These are phyloP conservation scores for Mycena indigotica DNA, from an alignment of 768 basidiomycete genomes.

Conservation along the genomic window DNA sequence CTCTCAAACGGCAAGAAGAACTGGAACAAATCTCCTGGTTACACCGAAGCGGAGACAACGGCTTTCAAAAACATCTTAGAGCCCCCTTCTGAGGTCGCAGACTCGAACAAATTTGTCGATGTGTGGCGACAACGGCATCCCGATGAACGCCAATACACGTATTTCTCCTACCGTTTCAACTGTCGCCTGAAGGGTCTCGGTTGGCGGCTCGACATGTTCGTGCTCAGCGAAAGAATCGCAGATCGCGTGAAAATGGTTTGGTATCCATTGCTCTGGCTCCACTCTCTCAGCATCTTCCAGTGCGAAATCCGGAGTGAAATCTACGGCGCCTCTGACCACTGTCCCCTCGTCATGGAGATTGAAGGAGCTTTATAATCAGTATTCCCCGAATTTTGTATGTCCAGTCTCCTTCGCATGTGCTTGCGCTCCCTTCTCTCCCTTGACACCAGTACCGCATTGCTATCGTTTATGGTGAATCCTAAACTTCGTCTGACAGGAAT, in stretches of 20 bases:
- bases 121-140: constrained; percentile 79
- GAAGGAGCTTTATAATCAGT: constrained; percentile 52
- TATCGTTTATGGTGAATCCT: no score
- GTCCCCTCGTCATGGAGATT: constrained; percentile 79
- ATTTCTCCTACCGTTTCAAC: constrained; percentile 83
- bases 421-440: constrained; percentile 92
- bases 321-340: constrained; percentile 86
- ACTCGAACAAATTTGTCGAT: constrained; percentile 63
- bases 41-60: constrained; percentile 79
- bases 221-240: constrained; percentile 69
- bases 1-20: constrained; percentile 69
- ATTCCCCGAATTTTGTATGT: constrained; percentile 84
- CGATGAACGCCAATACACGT: constrained; percentile 73
- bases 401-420: constrained; percentile 87
- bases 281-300: constrained; percentile 28
- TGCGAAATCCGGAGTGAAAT: constrained; percentile 87
- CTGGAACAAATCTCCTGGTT: constrained; percentile 88
- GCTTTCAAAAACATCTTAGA: constrained; percentile 71
- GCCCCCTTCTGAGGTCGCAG: constrained; percentile 43
- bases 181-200: constrained; percentile 80
- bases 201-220: constrained; percentile 86
- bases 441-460: constrained; percentile 83
- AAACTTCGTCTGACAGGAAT: no score
- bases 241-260: constrained; percentile 62
- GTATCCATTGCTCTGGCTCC: background rate